Evolutionary conservation across 352 stramenopile species (phyloP).

Genomic region (Pythium utonaiense): DNA sequence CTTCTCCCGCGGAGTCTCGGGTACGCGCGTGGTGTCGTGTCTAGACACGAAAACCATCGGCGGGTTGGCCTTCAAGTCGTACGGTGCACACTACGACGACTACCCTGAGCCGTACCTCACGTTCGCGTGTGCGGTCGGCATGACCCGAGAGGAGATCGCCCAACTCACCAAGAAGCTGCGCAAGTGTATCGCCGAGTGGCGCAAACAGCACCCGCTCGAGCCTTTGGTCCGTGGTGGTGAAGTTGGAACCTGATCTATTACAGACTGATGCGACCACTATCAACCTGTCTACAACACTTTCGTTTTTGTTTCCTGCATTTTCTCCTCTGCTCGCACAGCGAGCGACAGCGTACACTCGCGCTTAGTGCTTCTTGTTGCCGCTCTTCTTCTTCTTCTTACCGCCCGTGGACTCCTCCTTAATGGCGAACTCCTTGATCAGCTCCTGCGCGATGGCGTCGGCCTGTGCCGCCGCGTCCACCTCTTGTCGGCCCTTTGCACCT

Average conservation of each 20-base stretch:
- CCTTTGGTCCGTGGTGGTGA: not conserved
- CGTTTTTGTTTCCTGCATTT: not conserved
- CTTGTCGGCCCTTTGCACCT: slow-evolving; percentile 72
- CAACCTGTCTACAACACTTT: slow-evolving; percentile 2
- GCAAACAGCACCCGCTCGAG: slow-evolving; percentile 24
- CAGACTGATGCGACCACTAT: not conserved
- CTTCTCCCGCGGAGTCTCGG: slow-evolving; percentile 95
- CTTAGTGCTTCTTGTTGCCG: slow-evolving; percentile 78
- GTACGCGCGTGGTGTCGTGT: slow-evolving; percentile 91
- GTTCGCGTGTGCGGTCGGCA: slow-evolving; percentile 95
- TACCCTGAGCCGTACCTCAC: slow-evolving; percentile 95
- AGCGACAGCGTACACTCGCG: too few relatives aligned
- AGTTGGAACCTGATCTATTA: not conserved
- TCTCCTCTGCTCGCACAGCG: too few relatives aligned
- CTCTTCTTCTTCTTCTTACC: slow-evolving; percentile 68
- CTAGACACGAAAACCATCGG: slow-evolving; percentile 87
- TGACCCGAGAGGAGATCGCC: slow-evolving; percentile 90
- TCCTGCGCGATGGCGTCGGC: slow-evolving; percentile 77
- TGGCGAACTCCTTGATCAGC: slow-evolving; percentile 69
- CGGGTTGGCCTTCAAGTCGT: slow-evolving; percentile 88
- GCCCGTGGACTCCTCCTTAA: slow-evolving; percentile 45
- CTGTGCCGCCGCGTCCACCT: slow-evolving; percentile 71
- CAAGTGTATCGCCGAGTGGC: slow-evolving; percentile 89
- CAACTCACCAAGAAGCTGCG: slow-evolving; percentile 90
- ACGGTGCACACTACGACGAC: slow-evolving; percentile 87